A percentile compares a stretch with the other conserved stretches of the same genome.
Conservation (phyloP, 1,284 basidiomycete genomes). For the Naganishia sp. region DNA sequence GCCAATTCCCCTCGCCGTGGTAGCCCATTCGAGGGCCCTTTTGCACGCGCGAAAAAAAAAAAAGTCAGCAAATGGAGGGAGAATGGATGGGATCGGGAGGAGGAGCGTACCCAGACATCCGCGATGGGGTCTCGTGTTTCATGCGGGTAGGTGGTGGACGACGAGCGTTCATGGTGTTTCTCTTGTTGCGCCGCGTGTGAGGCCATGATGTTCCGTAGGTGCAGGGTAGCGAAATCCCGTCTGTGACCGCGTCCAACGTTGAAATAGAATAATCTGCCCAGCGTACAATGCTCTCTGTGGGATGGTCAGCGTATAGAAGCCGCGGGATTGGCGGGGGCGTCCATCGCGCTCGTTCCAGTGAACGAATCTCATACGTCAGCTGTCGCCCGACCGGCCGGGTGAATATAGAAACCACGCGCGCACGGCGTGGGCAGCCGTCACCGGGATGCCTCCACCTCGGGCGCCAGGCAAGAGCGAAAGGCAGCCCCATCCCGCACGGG, state of each 20-base stretch:
- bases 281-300: background rate
- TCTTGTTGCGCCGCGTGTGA: conserved; percentile 11
- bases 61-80: background rate
- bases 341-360: background rate
- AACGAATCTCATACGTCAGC: too few species aligned
- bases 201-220: background rate
- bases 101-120: conserved; percentile 25
- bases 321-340: background rate
- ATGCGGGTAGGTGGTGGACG: conserved; percentile 5
- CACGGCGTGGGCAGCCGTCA: too few species aligned
- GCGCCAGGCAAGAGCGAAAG: too few species aligned
- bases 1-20: conserved; percentile 32
- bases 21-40: conserved; percentile 28
- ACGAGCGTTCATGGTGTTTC: conserved; percentile 7
- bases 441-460: too few species aligned
- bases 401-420: too few species aligned
- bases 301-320: background rate
- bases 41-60: background rate
- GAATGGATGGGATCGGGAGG: background rate
- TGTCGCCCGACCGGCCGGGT: too few species aligned
- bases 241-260: background rate
- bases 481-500: too few species aligned
- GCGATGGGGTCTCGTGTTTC: conserved; percentile 29
- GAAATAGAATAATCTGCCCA: background rate
- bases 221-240: too few species aligned